Base-by-base conservation (phyloP, 2,329 filamentous ascomycete genomes). In the Fusarium stilboides region DNA sequence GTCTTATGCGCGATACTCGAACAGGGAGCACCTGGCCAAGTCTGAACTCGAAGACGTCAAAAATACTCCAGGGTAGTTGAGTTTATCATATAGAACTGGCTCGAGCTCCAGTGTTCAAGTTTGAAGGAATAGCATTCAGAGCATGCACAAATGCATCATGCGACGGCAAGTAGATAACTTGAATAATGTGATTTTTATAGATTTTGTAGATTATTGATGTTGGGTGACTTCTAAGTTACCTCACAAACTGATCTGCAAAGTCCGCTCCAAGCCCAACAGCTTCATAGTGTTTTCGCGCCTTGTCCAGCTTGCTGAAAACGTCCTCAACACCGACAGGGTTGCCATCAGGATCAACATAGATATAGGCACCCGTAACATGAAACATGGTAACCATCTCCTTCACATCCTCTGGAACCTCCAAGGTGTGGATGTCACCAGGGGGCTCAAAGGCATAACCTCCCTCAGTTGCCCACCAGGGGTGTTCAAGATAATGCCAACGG, bases 401-500 rank as follows among this genome's bases (percentile, higher is more conserved):
- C 19, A 39, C 50, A 19, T 45, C 33, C n/a, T 33, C 31, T 2
- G 50, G 15, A 8, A 56, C 24, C 14, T 58, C 31, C 15, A 56
- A 14, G 8, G 77, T 80, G 46, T 80, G 77, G 28, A 79, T 79
- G 44, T 80, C 76, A 3, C 77, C 77, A 1, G 72, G 76, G 1
- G 77, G 77, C 69, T 79, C 77, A 50, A 74, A 80, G 0, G 76
- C 75, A 59, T 79, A 77, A 5, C 78, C 73, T 7, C 77, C 77
- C 50, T 79, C 75, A 2, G 68, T 72, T 1, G 77, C 78, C 78
- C 77, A 80, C 77, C 77, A 79, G 1, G 70, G 67, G 42, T 80
- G 77, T 57, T 80, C 78, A 5, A 80, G 73, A 43, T 80, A 79
- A 53, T 79, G 78, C 78, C 77, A 79, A 20, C 74, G 69, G 2